Percentiles rank a stretch among this genome's conserved stretches.
Conservation (phyloP, 805 yeast genomes). For the Ogataea haglerorum region DNA sequence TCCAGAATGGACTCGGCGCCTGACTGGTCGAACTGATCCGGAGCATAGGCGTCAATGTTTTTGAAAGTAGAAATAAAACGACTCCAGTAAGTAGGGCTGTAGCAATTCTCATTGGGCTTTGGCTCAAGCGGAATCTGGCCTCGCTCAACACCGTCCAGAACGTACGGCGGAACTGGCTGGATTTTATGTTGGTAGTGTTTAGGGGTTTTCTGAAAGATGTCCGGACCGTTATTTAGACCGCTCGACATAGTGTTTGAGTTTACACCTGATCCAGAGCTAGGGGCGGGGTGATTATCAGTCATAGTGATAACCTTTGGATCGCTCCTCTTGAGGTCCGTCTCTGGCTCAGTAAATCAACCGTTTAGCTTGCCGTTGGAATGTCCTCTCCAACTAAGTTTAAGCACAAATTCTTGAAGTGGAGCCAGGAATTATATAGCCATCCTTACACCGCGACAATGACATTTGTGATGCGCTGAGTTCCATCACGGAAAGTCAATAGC, state of each 20-base stretch:
- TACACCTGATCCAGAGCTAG: constrained; percentile 9
- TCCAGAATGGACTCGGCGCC: constrained; percentile 18
- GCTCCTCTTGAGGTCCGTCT: background rate
- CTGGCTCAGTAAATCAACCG: no score
- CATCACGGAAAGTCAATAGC: background rate
- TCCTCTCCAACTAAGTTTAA: no score
- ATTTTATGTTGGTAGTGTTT: constrained; percentile 22
- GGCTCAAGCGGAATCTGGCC: constrained; percentile 19
- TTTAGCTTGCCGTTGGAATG: no score
- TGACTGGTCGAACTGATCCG: constrained; percentile 40
- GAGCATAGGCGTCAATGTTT: constrained; percentile 46
- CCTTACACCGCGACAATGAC: background rate
- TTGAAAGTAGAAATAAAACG: constrained; percentile 8
- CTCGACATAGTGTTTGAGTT: constrained; percentile 13
- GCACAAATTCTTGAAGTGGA: background rate
- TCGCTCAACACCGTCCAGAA: constrained; percentile 40
- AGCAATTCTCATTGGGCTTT: background rate
- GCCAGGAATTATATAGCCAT: background rate
- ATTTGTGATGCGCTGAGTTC: background rate
- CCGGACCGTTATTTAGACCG: constrained; percentile 11
- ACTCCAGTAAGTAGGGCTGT: constrained; percentile 5
- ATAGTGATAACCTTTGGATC: background rate
- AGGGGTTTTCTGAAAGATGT: constrained; percentile 13
- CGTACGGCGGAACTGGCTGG: constrained; percentile 59
- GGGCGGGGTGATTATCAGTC: constrained; percentile 1